Evolutionary conservation across 192 early-diverging fungal genomes (phyloP), one percentile per base, ranked within the genome.

Genomic region (Chytriomyces sp.): DNA sequence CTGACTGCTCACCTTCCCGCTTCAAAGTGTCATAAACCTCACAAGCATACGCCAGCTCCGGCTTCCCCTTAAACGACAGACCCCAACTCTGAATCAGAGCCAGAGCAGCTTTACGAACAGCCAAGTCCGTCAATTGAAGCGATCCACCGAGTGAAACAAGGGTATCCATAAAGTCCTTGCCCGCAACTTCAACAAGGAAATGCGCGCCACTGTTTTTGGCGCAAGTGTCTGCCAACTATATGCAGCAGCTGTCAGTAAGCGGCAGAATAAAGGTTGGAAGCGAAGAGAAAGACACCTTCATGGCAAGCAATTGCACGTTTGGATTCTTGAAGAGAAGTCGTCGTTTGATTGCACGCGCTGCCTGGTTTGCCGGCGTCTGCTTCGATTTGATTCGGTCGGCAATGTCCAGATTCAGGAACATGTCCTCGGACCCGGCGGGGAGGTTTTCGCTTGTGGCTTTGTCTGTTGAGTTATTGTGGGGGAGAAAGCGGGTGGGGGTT

Each of bases 141-240:
- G 85, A 67, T 23, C 86, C 87, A 20, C 88, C 72, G 11, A 97
- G 76, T 0, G 86, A 86, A 0, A 89, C 87, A 50, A 98, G 78
- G 60, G 93, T 89, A 79, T 98, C 96, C 47, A 95, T 89, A 81
- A 99, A 98, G 61, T 98, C 96, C 49, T 93, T 86, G 7, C 90
- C 88, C 8, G 96, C 92, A 50, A 98, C 84, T 79, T 98, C 94
- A 13, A 90, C 86, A 53, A 97, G 81, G 79, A 99, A 95, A 49
- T 92, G 89, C 35, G 85, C 79, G 3, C 97, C 97, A 44, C 92
- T 92, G 82, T 99, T 99, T 82, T 99, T 99, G 28, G 98, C 94
- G 77, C 94, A 96, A 45, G 92, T 92, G 80, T 99, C 97, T 1
- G 91, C 85, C 50, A 98, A 82, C 91, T 95, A 77, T 6, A 43